Base-by-base conservation (phyloP, 805 yeast genomes). In the Peterozyma xylosa region DNA sequence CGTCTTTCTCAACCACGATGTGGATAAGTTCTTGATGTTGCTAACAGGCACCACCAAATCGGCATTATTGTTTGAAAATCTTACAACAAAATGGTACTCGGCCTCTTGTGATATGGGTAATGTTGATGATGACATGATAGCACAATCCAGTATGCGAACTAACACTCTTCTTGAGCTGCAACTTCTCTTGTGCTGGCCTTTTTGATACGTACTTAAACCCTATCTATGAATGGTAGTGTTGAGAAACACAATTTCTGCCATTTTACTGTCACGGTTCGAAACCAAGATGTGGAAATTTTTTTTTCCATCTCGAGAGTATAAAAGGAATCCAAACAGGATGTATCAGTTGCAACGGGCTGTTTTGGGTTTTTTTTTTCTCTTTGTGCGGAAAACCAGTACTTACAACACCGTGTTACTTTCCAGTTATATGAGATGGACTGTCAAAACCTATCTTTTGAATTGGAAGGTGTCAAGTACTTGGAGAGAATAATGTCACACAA, bases 371-470 rank as follows among this genome's bases (percentile, higher is more conserved):
- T 53, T 55, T 54, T 53, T 56, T 54, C 56, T 60, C 63, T 56
- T 62, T 76, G 86, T 81, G 86, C 82, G 86, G 82, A 76, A 73
- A 77, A 75, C 86, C 81, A 74, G 77, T 80, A 76, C 80, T 74
- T 47, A 42, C 37, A 42, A 57, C 71, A 71, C 81, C 86, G 86
- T 80, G 86, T 80, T 80, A 85, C 83, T 76, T 76, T 63, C 55
- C 66, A 61, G 37, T 44, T 39, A 44, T 44, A 42, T 34, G 44
- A 33, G 39, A 29, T 32, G 47, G 47, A 33, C 37, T 38, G 47
- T 45, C 47, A 45, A 45, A 37, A 39, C 44, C 42, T 15, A 38
- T 37, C 33, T 32, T 45, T 35, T 45, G 44, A 40, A 59, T 60
- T 61, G 56, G 60, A 59, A 74, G 71, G 84, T 78, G 85, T 79